Base-by-base conservation (phyloP, 169 alveolate genomes). In the Plasmodium billcollinsi region DNA sequence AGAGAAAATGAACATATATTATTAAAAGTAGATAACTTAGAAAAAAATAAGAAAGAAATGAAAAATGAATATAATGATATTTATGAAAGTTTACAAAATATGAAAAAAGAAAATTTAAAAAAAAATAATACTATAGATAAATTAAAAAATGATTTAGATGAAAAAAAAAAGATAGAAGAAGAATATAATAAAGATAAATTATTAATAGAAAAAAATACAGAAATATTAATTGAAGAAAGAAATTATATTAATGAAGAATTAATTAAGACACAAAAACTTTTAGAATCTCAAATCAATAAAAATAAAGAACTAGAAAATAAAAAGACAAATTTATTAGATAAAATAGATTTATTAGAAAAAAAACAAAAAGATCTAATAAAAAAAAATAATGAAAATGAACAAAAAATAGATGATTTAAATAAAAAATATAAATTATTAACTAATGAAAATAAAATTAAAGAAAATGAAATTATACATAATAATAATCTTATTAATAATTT, bases 1-100 rank as follows among this genome's bases (percentile, higher is more conserved):
- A 78, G 89, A 58, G 89, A 78, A 66, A 65, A 67, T 33, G 89
- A 78, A 66, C 89, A 78, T 59, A 78, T 78, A 67, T 70, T 78
- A 21, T 43, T 78, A 78, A 78, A 78, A 33, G 89, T 78, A n/a
- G 78, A 66, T 15, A 78, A 78, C 21, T 12, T 78, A 66, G 89
- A 65, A 78, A 78, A 78, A 49, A 78, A 78, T 26, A 65, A 45
- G 1, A 78, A 78, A 78, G 89, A 78, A 78, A 65, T 78, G 67
- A 78, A 78, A 78, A 78, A 78, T 66, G 89, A 78, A 78, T 49
- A 78, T 66, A 47, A 29, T 21, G 89, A 78, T 65, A 78, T 78
- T 45, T 52, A 43, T 65, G 78, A 78, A 49, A 54, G 54, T 78
- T 21, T 78, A 18, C 65, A 78, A 21, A 33, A 33, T 18, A 43